Base-by-base conservation (phyloP, 441 rosid species). In the Bocquillonia castaneifolia region DNA sequence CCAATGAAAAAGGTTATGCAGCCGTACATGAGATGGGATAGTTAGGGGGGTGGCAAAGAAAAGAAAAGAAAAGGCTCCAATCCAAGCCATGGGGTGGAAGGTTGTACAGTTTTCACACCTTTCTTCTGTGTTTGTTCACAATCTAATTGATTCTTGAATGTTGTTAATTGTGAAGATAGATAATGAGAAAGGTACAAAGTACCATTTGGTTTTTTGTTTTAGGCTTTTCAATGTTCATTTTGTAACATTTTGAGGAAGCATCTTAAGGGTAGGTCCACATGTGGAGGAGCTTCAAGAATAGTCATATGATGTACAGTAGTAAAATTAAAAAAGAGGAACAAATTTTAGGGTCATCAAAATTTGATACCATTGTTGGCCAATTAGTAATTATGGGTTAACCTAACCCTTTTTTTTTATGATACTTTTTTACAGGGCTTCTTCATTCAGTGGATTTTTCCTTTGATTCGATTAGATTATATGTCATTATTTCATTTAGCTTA, bases 221-320 rank as follows among this genome's bases (percentile, higher is more conserved):
- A 26, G 59, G 66, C 29, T 64, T 64, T 64, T 28, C 25, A 45
- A 60, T 51, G 22, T 53, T 29, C 3, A n/a, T 50, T 48, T 57
- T 65, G 63, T 20, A 22, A 17, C 54, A 18, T 20, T 36, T 50
- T 4, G 26, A 31, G 75, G 70, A 66, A 51, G 67, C 78, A 72
- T 50, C 55, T 18, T 12, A 20, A 18, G 3, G 1, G 69, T 39
- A 22, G 64, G 71, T 45, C 58, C 69, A 63, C 71, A 44, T 36
- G 68, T 63, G 71, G 10, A 73, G 55, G 68, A 67, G 26, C 37
- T 7, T 37, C 44, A 62, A 44, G 39, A 44, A 26, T 44, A 14
- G 67, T 12, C 12, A 10, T 15, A 10, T 10, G 12, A 42, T 10
- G 39, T 47, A 63, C 67, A n/a, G 25, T 47, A 10, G 2, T 12